A percentile compares a stretch with the other conserved stretches of the same genome.
Conservation (phyloP, 345 rosid genomes). For the Gossypium herbaceum region DNA sequence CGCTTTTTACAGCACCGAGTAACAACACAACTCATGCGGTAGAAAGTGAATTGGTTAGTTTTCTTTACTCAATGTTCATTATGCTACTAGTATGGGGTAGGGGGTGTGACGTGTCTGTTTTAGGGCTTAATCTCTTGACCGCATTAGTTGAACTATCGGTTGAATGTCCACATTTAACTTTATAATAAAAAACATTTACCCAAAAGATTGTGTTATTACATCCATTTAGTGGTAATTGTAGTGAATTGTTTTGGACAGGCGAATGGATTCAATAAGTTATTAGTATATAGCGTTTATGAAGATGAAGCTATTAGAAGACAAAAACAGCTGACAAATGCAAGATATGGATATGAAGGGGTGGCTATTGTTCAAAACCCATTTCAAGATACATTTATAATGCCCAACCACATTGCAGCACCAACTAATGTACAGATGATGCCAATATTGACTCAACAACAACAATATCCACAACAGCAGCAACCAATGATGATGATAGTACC, state of each 20-base stretch:
- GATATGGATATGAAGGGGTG: background rate
- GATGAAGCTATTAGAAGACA: background rate
- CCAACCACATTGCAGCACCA: too few relatives aligned
- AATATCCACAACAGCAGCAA: background rate
- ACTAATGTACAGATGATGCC: background rate
- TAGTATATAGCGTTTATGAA: background rate
- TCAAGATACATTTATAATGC: background rate
- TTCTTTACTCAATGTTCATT: too few relatives aligned
- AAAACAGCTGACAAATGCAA: background rate
- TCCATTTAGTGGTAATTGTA: background rate
- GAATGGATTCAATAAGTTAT: background rate
- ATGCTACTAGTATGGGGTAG: background rate
- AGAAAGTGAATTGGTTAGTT: background rate
- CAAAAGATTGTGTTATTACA: background rate
- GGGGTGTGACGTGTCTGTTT: background rate
- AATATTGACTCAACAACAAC: background rate
- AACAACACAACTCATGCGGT: background rate
- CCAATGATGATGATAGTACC: background rate
- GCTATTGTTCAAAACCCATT: background rate
- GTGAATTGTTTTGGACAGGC: background rate
- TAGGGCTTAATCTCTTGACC: background rate
- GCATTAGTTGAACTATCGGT: too few relatives aligned
- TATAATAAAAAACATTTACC: background rate
- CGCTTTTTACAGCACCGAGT: background rate
- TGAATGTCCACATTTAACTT: too few relatives aligned